Conservation (phyloP, 805 yeast genomes). For the Candida rishiriensis region DNA sequence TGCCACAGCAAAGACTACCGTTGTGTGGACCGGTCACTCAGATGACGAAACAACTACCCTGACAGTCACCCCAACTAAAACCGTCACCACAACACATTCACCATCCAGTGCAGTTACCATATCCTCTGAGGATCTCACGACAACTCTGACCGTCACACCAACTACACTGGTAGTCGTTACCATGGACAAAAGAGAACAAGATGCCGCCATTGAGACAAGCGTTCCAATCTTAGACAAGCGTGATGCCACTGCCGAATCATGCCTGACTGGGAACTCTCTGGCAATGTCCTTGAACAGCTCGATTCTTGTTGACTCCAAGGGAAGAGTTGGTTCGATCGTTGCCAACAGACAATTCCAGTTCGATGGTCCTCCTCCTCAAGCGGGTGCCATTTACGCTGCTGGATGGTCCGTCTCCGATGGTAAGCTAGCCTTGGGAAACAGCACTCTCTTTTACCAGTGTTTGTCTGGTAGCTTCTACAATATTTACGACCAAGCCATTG, state of each 20-base stretch:
- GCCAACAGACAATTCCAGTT: constrained; percentile 80
- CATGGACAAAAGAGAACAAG: constrained; percentile 17
- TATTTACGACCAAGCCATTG: constrained; percentile 62
- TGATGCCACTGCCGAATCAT: constrained; percentile 30
- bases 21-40: constrained; percentile 14
- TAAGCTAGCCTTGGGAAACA: constrained; percentile 60
- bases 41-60: constrained; percentile 11
- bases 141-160: constrained; percentile 25
- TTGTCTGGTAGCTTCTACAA: constrained; percentile 74
- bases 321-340: constrained; percentile 75
- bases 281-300: constrained; percentile 49
- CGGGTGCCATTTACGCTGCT: constrained; percentile 62
- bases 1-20: constrained; percentile 5
- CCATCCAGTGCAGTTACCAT: constrained; percentile 22
- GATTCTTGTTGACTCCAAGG: constrained; percentile 51
- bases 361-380: constrained; percentile 82
- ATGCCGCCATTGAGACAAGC: not conserved
- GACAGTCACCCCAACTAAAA: constrained; percentile 14
- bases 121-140: constrained; percentile 23
- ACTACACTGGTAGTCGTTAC: constrained; percentile 28
- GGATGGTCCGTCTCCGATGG: constrained; percentile 60
- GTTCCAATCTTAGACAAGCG: constrained; percentile 3
- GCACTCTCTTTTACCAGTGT: constrained; percentile 67
- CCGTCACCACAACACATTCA: constrained; percentile 6
- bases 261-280: constrained; percentile 47